Evolutionary conservation across 192 early-diverging fungal genomes (phyloP).

Genomic region (Gamsiella multidivaricata): DNA sequence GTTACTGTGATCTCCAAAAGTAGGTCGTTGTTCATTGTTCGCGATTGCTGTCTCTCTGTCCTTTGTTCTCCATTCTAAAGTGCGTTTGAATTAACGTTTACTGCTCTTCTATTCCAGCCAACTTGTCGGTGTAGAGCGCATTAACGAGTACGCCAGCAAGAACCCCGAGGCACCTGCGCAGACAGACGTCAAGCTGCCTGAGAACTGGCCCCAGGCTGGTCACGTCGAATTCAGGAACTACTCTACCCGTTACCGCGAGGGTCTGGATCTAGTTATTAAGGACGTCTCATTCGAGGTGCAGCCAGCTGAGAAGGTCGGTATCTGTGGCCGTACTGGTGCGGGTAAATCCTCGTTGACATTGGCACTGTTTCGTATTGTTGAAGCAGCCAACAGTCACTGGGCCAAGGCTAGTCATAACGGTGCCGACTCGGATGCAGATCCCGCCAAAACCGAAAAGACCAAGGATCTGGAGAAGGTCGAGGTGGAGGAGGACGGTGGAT

Average conservation of each 20-base stretch:
- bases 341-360: slow-evolving; percentile 62
- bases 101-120: slow-evolving; percentile 21
- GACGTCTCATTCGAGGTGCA: slow-evolving; percentile 67
- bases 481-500: slow-evolving; percentile 60
- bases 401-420: slow-evolving; percentile 46
- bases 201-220: slow-evolving; percentile 56
- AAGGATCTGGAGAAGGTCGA: slow-evolving; percentile 33
- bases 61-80: not conserved
- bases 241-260: slow-evolving; percentile 53
- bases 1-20: slow-evolving; percentile 57
- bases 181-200: slow-evolving; percentile 28
- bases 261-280: slow-evolving; percentile 45
- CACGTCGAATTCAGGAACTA: slow-evolving; percentile 50
- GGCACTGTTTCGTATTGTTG: slow-evolving; percentile 59
- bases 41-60: not conserved
- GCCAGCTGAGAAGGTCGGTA: slow-evolving; percentile 51
- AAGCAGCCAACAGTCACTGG: slow-evolving; percentile 50
- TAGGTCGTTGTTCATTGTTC: not conserved
- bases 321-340: slow-evolving; percentile 58
- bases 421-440: slow-evolving; percentile 13
- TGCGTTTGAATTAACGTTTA: slow-evolving; percentile 63
- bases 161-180: slow-evolving; percentile 73
- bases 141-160: slow-evolving; percentile 83
- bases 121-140: slow-evolving; percentile 85
- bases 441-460: slow-evolving; percentile 16